These are phyloP conservation scores for Phytophthora nicotianae DNA, from an alignment of 352 stramenopile species.

Conservation along the genomic window DNA sequence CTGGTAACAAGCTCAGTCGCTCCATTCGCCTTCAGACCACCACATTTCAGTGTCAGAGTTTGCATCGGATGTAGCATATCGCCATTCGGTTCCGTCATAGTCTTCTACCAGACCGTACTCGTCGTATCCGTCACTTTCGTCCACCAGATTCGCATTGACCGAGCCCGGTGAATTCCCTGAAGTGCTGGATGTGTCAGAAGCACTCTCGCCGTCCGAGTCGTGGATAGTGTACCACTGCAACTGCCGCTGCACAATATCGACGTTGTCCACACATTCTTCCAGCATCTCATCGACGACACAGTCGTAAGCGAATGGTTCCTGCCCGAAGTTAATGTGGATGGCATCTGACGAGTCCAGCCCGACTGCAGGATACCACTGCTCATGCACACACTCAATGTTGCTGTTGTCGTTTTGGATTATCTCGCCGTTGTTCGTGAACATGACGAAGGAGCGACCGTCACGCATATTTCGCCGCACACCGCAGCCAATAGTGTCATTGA, in stretches of 20 bases:
- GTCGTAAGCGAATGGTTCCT: slow-evolving; percentile 42
- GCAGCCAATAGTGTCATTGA: slow-evolving; percentile 38
- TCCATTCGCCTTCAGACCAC: slow-evolving; percentile 39
- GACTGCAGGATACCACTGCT: slow-evolving; percentile 40
- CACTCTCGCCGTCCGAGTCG: slow-evolving; percentile 40
- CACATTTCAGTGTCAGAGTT: slow-evolving; percentile 34
- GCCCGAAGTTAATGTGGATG: slow-evolving; percentile 42
- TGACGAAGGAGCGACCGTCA: slow-evolving; percentile 35
- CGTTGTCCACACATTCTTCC: slow-evolving; percentile 26
- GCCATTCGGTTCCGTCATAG: slow-evolving; percentile 31
- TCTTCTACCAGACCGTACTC: slow-evolving; percentile 39
- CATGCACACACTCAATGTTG: slow-evolving; percentile 35
- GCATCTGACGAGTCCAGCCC: slow-evolving; percentile 36
- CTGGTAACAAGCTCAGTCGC: slow-evolving; percentile 21
- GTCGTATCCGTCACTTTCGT: slow-evolving; percentile 41
- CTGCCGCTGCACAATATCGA: slow-evolving; percentile 31
- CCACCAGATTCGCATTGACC: slow-evolving; percentile 15
- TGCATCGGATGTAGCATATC: slow-evolving; percentile 23
- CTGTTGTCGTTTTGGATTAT: slow-evolving; percentile 17
- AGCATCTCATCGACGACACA: slow-evolving; percentile 39
- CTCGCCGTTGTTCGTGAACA: slow-evolving; percentile 41
- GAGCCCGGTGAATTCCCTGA: slow-evolving; percentile 13
- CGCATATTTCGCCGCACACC: slow-evolving; percentile 30
- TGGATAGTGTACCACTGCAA: slow-evolving; percentile 38
- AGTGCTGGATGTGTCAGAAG: slow-evolving; percentile 7